Percentiles rank a stretch among this genome's conserved stretches.
phyloP scores from a whole-genome alignment of 2,329 filamentous ascomycete species.

The Trichoderma sp. region DNA sequence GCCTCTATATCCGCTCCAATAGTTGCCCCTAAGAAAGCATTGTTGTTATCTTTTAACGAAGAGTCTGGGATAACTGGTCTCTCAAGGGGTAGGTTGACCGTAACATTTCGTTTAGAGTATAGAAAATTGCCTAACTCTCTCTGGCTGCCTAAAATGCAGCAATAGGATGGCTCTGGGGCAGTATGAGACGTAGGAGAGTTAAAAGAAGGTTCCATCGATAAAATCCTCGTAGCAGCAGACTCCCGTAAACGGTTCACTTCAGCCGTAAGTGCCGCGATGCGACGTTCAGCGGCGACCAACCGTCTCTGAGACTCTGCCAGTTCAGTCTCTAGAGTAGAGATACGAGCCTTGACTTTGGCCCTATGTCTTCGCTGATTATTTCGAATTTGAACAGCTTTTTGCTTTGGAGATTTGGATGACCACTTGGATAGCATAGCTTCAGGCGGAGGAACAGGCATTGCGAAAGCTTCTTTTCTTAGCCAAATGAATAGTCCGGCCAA shows the following conservation, averaged over 20 bases:
- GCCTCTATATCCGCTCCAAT: background rate
- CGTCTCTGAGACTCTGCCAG: background rate
- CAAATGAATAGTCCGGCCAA: background rate
- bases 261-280: conserved; percentile 1
- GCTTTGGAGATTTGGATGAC: conserved; percentile 34
- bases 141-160: background rate
- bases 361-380: conserved; percentile 58
- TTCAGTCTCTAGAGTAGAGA: conserved; percentile 37
- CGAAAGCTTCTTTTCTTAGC: background rate
- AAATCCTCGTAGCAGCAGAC: background rate
- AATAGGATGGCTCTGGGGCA: background rate
- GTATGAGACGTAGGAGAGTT: too few species aligned
- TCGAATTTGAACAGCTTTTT: conserved; percentile 47
- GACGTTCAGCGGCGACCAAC: background rate
- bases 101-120: background rate
- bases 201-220: background rate
- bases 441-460: background rate
- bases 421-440: conserved; percentile 9
- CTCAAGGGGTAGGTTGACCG: background rate
- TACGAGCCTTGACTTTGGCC: conserved; percentile 46
- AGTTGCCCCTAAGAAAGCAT: background rate
- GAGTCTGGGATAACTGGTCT: too few species aligned
- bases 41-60: too few species aligned
- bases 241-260: background rate
- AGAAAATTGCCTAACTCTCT: background rate